Conservation (phyloP, 306 rosid species). For the Lupinus albus region DNA sequence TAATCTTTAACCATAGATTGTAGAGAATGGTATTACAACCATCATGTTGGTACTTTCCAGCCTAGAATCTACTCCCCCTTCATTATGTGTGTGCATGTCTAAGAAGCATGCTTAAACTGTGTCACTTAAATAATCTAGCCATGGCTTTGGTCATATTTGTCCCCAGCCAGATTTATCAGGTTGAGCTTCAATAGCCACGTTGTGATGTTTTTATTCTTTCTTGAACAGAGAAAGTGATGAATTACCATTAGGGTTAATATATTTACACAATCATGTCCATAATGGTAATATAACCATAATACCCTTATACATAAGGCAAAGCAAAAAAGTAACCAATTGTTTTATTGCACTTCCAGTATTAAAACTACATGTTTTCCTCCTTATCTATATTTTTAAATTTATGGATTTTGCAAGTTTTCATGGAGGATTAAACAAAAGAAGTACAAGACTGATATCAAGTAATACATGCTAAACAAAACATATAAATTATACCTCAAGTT, state of each 20-base stretch:
- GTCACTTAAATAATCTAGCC: background rate
- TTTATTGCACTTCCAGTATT: background rate
- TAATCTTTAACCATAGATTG: background rate
- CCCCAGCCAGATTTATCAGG: constrained; percentile 1
- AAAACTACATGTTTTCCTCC: background rate
- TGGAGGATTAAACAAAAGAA: background rate
- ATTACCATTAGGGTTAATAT: background rate
- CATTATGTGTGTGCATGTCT: background rate
- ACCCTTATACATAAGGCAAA: background rate
- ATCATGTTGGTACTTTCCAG: background rate
- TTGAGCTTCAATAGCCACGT: constrained; percentile 3
- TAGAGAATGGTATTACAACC: background rate
- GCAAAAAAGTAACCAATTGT: background rate
- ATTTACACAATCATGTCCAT: background rate
- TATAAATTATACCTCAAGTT: background rate
- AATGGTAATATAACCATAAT: background rate
- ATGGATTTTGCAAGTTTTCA: constrained; percentile 6
- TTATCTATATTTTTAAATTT: background rate
- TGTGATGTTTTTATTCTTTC: background rate
- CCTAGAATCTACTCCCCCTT: background rate
- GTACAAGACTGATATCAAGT: background rate
- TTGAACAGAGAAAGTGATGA: background rate
- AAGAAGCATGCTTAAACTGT: background rate
- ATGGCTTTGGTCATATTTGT: background rate
- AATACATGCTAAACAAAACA: background rate